phyloP scores from a whole-genome alignment of 495 filamentous ascomycete species.

The Penicillium antarcticum region DNA sequence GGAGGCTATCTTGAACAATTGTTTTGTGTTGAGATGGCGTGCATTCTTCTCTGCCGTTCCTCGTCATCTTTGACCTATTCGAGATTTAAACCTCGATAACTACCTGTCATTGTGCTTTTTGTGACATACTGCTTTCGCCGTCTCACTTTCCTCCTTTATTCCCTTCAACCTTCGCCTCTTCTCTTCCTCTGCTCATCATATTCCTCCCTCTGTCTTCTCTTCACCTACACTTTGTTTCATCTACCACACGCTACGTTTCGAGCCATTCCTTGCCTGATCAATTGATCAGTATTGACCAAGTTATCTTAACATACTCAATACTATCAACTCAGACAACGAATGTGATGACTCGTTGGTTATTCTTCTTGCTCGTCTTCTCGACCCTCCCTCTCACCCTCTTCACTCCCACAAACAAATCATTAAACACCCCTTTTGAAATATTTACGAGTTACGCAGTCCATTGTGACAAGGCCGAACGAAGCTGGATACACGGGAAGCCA shows the following conservation, averaged over 20 bases:
- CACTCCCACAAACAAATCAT: background rate
- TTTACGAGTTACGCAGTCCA: conserved; percentile 2
- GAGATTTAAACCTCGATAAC: background rate
- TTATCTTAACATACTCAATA: conserved; percentile 10
- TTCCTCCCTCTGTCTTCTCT: background rate
- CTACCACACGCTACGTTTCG: background rate
- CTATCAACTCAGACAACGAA: conserved; percentile 12
- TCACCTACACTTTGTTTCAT: background rate
- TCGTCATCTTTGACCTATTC: background rate
- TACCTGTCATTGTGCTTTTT: background rate
- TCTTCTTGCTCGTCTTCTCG: background rate
- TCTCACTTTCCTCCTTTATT: background rate
- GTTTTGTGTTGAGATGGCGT: background rate
- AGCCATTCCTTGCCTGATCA: background rate
- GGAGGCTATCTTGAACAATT: conserved; percentile 4
- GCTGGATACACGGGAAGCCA: conserved; percentile 18
- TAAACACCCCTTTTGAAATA: background rate
- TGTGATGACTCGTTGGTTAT: background rate
- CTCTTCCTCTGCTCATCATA: background rate
- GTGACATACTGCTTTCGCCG: background rate
- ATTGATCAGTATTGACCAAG: conserved; percentile 11
- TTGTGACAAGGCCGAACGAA: conserved; percentile 4
- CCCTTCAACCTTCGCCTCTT: background rate
- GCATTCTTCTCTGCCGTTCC: background rate
- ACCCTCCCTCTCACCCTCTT: background rate